Conservation (phyloP, 1,284 basidiomycete species). For the Neolentinus lepideus region DNA sequence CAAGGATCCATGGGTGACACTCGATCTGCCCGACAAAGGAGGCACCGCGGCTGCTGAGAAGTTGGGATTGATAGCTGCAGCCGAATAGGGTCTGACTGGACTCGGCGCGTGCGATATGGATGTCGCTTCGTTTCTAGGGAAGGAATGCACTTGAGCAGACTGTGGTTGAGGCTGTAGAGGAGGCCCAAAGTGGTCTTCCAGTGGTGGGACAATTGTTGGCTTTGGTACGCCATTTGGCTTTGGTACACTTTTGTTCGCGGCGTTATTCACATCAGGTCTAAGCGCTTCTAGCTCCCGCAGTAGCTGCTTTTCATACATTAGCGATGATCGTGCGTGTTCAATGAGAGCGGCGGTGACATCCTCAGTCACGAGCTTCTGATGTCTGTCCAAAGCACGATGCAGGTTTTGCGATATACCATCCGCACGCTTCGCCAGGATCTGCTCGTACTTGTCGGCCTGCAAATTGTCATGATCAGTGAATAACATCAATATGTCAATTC, state of each 20-base stretch:
- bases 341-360: conserved; percentile 84
- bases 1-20: conserved; percentile 9
- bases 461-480: conserved; percentile 11
- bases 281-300: conserved; percentile 86
- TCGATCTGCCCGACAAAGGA: background rate
- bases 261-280: conserved; percentile 62
- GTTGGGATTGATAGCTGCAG: conserved; percentile 1
- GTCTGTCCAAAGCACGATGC: conserved; percentile 74
- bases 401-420: conserved; percentile 89
- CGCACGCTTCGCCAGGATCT: conserved; percentile 72
- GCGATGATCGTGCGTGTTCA: conserved; percentile 84
- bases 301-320: conserved; percentile 86
- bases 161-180: conserved; percentile 14
- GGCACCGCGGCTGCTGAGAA: conserved; percentile 4
- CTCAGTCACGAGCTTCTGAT: conserved; percentile 81
- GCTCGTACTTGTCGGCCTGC: conserved; percentile 84
- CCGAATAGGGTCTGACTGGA: conserved; percentile 4
- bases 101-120: background rate
- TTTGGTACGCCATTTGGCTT: conserved; percentile 43
- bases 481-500: background rate
- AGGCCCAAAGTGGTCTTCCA: conserved; percentile 52
- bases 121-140: background rate
- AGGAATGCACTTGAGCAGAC: background rate
- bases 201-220: conserved; percentile 51
- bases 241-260: conserved; percentile 51